Evolutionary conservation across 176 grass and related monocot genomes (phyloP).

Genomic region (Avena insularis): DNA sequence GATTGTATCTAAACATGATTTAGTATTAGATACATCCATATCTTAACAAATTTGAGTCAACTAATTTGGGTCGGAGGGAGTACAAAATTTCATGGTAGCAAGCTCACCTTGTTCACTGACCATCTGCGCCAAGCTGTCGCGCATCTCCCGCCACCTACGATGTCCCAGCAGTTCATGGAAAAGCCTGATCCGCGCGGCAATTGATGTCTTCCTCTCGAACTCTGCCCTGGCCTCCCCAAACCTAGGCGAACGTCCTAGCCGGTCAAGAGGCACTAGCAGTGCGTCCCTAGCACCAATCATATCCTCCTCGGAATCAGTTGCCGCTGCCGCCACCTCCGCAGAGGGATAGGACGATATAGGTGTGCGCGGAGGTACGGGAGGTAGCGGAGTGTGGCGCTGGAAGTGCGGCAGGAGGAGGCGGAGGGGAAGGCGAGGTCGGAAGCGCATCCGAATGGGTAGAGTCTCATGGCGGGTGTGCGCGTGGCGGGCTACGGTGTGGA

Average conservation of each 20-base stretch:
- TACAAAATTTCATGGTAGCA: background rate
- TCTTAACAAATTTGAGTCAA: too few species aligned
- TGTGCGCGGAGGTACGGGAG: background rate
- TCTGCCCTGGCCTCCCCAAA: background rate
- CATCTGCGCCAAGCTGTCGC: slow-evolving; percentile 50
- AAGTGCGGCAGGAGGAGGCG: slow-evolving; percentile 36
- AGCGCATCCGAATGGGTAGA: slow-evolving; percentile 55
- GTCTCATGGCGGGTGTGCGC: slow-evolving; percentile 35
- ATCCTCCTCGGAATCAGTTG: slow-evolving; percentile 48
- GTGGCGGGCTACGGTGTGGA: slow-evolving; percentile 1
- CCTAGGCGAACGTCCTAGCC: background rate
- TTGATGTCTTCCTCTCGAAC: slow-evolving; percentile 22
- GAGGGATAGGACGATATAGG: background rate
- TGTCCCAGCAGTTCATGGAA: slow-evolving; percentile 61
- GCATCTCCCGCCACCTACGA: slow-evolving; percentile 66
- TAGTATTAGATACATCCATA: too few species aligned
- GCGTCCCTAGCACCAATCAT: slow-evolving; percentile 13
- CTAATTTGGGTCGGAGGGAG: too few species aligned
- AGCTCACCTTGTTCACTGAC: slow-evolving; percentile 65
- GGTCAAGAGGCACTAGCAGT: slow-evolving; percentile 15
- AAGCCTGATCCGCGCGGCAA: slow-evolving; percentile 43
- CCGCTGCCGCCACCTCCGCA: background rate
- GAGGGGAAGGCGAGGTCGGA: slow-evolving; percentile 41
- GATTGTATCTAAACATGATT: too few species aligned
- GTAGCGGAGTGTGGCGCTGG: background rate